phyloP scores from a whole-genome alignment of 352 stramenopile species.

The Phytophthora capsici region DNA sequence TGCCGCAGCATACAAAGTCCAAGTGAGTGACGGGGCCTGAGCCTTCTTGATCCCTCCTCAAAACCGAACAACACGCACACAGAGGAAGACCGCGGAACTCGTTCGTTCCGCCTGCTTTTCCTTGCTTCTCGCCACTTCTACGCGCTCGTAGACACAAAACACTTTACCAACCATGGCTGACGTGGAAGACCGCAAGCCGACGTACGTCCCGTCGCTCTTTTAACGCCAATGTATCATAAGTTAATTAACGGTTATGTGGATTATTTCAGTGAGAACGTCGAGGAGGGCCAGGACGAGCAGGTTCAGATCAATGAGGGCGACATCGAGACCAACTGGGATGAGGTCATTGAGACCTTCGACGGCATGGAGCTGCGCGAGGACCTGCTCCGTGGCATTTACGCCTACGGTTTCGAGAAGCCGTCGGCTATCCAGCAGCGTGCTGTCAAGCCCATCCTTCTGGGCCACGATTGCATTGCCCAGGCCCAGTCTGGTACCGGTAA shows the following conservation, averaged over 20 bases:
- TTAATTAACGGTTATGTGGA: conserved; percentile 10
- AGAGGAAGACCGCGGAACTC: conserved; percentile 45
- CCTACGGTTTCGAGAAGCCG: conserved; percentile 99
- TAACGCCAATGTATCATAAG: too few relatives aligned
- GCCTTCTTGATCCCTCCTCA: conserved; percentile 23
- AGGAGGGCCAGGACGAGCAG: conserved; percentile 73
- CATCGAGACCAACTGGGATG: conserved; percentile 99
- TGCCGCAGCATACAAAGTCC: conserved; percentile 61
- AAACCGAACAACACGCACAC: conserved; percentile 48
- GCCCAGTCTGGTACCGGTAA: conserved; percentile 99
- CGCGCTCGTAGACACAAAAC: conserved; percentile 29
- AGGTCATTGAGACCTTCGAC: conserved; percentile 99
- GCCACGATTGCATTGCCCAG: conserved; percentile 98
- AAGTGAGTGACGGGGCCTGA: conserved; percentile 47
- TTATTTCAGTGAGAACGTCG: conserved; percentile 53
- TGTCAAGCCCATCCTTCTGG: conserved; percentile 98
- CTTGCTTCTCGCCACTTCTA: conserved; percentile 29
- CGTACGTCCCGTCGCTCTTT: conserved; percentile 28
- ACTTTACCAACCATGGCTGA: conserved; percentile 72
- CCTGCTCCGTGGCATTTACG: conserved; percentile 99
- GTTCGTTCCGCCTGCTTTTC: conserved; percentile 29
- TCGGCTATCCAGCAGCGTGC: conserved; percentile 99
- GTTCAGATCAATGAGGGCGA: conserved; percentile 91
- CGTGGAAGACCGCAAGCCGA: conserved; percentile 76
- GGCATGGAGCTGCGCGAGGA: conserved; percentile 98